Conservation (phyloP, 2,329 filamentous ascomycete genomes). For the Hysterium pulicare region DNA sequence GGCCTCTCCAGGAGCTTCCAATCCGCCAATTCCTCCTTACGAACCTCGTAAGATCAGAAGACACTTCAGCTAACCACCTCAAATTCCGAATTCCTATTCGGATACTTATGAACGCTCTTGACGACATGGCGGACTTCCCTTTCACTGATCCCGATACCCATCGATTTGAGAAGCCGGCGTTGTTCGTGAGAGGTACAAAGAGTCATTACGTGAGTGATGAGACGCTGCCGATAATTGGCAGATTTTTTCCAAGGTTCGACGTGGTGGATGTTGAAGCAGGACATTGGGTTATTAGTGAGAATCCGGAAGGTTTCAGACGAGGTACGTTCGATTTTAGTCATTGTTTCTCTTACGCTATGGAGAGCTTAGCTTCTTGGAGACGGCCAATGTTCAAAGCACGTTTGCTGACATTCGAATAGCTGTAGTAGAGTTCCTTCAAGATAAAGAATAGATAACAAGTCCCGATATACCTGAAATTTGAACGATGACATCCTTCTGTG, state of each 20-base stretch:
- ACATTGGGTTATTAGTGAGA: conserved; percentile 89
- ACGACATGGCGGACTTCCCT: conserved; percentile 83
- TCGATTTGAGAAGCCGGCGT: conserved; percentile 71
- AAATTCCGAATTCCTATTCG: conserved; percentile 78
- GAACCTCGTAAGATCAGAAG: conserved; percentile 60
- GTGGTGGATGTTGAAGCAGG: conserved; percentile 73
- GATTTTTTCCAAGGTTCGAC: conserved; percentile 77
- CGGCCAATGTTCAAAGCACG: neutral
- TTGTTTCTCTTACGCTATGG: neutral
- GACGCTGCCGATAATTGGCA: conserved; percentile 70
- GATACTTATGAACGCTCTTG: conserved; percentile 64
- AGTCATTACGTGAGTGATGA: conserved; percentile 81
- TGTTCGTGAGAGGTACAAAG: conserved; percentile 75
- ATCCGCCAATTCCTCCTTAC: conserved; percentile 90
- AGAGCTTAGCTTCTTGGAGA: neutral
- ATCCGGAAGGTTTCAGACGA: conserved; percentile 72
- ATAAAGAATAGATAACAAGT: conserved; percentile 45
- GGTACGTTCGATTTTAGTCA: conserved; percentile 48
- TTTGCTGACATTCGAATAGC: conserved; percentile 41
- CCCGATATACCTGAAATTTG: no score
- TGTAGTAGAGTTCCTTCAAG: conserved; percentile 63
- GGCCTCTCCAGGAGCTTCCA: conserved; percentile 53
- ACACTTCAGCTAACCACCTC: conserved; percentile 51
- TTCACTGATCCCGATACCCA: conserved; percentile 67
- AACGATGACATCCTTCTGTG: no score